Evolutionary conservation across 257 asterid species (phyloP), one percentile per base, ranked within the genome.

Genomic region (Rehmannia glutinosa): DNA sequence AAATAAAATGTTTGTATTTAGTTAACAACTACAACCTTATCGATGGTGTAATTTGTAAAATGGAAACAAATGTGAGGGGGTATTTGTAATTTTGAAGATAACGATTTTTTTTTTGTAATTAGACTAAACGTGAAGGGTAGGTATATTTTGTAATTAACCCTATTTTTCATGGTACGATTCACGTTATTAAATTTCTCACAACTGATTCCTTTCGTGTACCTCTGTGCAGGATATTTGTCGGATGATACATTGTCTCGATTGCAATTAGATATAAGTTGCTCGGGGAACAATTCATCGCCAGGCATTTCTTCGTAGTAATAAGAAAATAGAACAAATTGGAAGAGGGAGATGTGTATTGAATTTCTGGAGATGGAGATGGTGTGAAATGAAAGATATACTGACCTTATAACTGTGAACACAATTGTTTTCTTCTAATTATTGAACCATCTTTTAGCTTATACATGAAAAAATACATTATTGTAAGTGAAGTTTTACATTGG

Each of bases 211-310:
- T 54, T 8, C 28, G 47, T 33, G 38, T 11, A 0, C n/a, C n/a
- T 52, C 8, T 58, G 68, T 66, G 80, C 89, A 90, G 98, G 95
- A 90, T 76, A 70, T 84, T 43, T 87, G 88, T 78, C 79, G 84
- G 75, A 86, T 25, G 91, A 84, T n/a, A 83, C 93, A 1, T 36
- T 77, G 41, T 84, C 93, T 43, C 78, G 91, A 65, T 61, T 92
- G 81, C 91, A 88, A 51, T 74, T 88, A 39, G 93, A 91, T 70
- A 74, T 78, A 63, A 81, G 94, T 72, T 76, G 93, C 81, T 82
- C 95, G 2, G 95, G 90, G 36, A 89, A 89, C 75, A 89, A 79
- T 78, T 87, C 89, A n/a, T 82, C 96, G 27, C 86, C 96, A 0
- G 95, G 90, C 33, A 79, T 89, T 67, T 92, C 95, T 17, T 85